Conservation (phyloP, 2,329 filamentous ascomycete species). For the Aspergillus piperis region DNA sequence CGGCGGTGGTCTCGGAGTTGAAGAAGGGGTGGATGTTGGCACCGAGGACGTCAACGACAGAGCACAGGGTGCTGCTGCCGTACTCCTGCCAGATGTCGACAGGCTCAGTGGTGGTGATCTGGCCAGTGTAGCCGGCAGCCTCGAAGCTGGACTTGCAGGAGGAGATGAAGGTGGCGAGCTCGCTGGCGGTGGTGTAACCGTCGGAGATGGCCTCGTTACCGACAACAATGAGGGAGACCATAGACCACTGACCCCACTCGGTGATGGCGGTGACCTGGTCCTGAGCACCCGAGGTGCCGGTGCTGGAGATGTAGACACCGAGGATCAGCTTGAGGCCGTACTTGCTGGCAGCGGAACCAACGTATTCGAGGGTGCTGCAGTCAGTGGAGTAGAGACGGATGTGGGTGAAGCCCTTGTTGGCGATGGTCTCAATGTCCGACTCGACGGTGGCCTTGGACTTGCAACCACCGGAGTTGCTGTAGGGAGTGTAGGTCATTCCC, state of each 20-base stretch:
- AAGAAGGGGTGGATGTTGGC: slow-evolving; percentile 95
- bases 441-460: slow-evolving; percentile 62
- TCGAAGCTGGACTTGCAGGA: slow-evolving; percentile 65
- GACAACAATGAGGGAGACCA: slow-evolving; percentile 78
- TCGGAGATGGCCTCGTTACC: slow-evolving; percentile 91
- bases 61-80: slow-evolving; percentile 61
- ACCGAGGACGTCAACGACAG: slow-evolving; percentile 73
- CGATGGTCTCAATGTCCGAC: slow-evolving; percentile 63
- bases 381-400: slow-evolving; percentile 90
- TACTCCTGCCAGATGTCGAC: slow-evolving; percentile 72
- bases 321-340: slow-evolving; percentile 77
- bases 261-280: slow-evolving; percentile 74
- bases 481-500: slow-evolving; percentile 81
- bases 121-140: slow-evolving; percentile 68
- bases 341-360: slow-evolving; percentile 68
- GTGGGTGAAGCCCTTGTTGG: slow-evolving; percentile 65
- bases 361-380: slow-evolving; percentile 76
- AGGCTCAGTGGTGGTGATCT: slow-evolving; percentile 83
- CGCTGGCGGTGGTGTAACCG: slow-evolving; percentile 62
- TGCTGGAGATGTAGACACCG: slow-evolving; percentile 78
- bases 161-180: slow-evolving; percentile 71
- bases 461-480: slow-evolving; percentile 61
- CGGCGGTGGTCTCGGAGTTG: slow-evolving; percentile 67
- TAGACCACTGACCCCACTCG: slow-evolving; percentile 70
- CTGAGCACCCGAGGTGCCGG: slow-evolving; percentile 62